These are phyloP conservation scores for Aureoboletus auriporus DNA, from an alignment of 768 basidiomycete species.

Conservation along the genomic window DNA sequence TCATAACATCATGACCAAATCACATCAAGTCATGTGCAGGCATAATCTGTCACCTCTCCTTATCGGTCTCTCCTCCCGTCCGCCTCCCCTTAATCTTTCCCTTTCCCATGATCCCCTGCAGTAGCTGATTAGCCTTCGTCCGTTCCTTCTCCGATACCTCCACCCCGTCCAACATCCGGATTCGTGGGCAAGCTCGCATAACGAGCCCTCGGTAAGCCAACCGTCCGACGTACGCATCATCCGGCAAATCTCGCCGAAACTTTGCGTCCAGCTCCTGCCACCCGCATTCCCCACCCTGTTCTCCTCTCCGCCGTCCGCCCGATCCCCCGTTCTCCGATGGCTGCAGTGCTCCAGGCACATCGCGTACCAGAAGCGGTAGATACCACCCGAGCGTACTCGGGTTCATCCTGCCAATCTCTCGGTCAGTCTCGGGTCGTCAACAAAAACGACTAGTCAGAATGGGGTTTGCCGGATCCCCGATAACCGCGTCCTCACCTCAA, in stretches of 20 bases:
- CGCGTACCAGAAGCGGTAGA: conserved; percentile 75
- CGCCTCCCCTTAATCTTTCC: conserved; percentile 32
- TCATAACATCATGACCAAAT: conserved; percentile 1
- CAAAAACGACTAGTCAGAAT: background rate
- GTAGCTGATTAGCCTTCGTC: conserved; percentile 70
- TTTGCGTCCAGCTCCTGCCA: conserved; percentile 82
- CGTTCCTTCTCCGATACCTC: conserved; percentile 79
- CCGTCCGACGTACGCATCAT: conserved; percentile 81
- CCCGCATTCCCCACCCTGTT: conserved; percentile 26
- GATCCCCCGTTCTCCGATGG: conserved; percentile 43
- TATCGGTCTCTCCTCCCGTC: conserved; percentile 14
- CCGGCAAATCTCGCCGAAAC: conserved; percentile 88
- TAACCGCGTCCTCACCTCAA: conserved; percentile 58
- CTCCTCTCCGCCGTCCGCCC: conserved; percentile 26
- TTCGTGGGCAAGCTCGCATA: conserved; percentile 65
- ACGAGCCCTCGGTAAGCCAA: conserved; percentile 87
- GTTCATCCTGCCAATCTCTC: conserved; percentile 68
- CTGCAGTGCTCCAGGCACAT: conserved; percentile 62
- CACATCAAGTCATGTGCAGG: conserved; percentile 27
- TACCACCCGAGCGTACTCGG: conserved; percentile 97
- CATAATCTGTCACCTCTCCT: conserved; percentile 27
- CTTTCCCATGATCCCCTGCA: conserved; percentile 51
- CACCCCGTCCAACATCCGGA: conserved; percentile 84
- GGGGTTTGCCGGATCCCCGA: conserved; percentile 12
- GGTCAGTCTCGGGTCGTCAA: conserved; percentile 27